Base-by-base conservation (phyloP, 768 basidiomycete species). In the Boletus patriciae region DNA sequence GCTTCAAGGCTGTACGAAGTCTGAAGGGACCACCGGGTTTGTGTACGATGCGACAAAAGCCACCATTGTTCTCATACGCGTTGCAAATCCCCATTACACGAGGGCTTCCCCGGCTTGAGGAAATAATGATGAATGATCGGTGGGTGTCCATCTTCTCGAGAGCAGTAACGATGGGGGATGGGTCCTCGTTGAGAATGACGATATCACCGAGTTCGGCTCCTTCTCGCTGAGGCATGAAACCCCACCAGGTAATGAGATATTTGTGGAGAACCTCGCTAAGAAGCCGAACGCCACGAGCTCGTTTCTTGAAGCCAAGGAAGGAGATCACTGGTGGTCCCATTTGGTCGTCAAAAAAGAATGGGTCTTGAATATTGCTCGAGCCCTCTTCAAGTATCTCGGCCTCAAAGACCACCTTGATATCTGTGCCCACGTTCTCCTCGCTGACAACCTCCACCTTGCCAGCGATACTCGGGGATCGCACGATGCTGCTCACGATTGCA, bases 401-500 rank as follows among this genome's bases (percentile, higher is more conserved):
- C 31, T 81, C 81, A 69, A 97, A 92, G 3, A 82, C 83, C 42
- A 96, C 84, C 63, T 89, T 90, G 71, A 97, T 94, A 69, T 95
- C 93, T 3, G 95, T 97, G 27, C 95, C 95, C 37, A 84, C 78
- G 18, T 85, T 90, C 73, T 95, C 94, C 61, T 90, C 87, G 58
- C 92, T 95, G 86, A 87, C 88, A 11, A 98, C 94, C 64, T 97
- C 95, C 38, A 97, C 89, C 65, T 93, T 93, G 45, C 95, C 95
- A 27, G 86, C 83, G 50, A 98, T 86, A 60, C 86, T 90, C 44
- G 90, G 86, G 3, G 92, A 92, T 16, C 83, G 84, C 37, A 95
- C 83, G 60, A 97, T 97, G 62, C 88, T 92, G 76, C 90, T 93
- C 67, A 97, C 95, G 61, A 98, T 97, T 33, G 95, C 94, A 23